A percentile compares a stretch with the other conserved stretches of the same genome.
Evolutionary conservation across 1,284 basidiomycete species (phyloP).

Genomic region (Xerocomus subilludens): DNA sequence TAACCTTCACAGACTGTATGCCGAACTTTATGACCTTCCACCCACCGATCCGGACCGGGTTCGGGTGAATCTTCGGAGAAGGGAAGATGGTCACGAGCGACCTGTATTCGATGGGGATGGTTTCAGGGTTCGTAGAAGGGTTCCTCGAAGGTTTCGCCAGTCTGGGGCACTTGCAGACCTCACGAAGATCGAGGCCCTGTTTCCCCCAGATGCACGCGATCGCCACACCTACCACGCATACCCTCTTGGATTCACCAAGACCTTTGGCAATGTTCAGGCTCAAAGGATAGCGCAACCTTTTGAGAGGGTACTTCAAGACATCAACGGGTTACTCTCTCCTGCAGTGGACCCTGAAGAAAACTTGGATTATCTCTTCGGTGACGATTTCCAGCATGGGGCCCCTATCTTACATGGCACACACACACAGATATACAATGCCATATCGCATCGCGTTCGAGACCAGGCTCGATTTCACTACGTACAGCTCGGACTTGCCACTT

Average conservation of each 20-base stretch:
- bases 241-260: conserved; percentile 22
- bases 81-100: background rate
- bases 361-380: too few relatives aligned
- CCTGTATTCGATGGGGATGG: conserved; percentile 10
- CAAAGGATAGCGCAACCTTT: background rate
- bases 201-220: background rate
- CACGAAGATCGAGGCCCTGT: background rate
- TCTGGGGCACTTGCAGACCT: conserved; percentile 22
- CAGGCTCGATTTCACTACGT: conserved; percentile 22
- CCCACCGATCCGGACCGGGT: background rate
- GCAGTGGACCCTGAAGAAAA: too few relatives aligned
- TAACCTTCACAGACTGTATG: background rate
- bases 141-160: accelerated
- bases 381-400: background rate
- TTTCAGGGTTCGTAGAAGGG: background rate
- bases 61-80: background rate
- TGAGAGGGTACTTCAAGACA: accelerated
- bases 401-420: background rate
- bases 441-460: conserved; percentile 7
- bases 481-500: conserved; percentile 22
- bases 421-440: conserved; percentile 16
- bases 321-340: too few relatives aligned
- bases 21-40: background rate
- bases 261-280: conserved; percentile 15
- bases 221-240: background rate